phyloP scores from a whole-genome alignment of 2,329 filamentous ascomycete species.

The Verticillium zaregamsianum region DNA sequence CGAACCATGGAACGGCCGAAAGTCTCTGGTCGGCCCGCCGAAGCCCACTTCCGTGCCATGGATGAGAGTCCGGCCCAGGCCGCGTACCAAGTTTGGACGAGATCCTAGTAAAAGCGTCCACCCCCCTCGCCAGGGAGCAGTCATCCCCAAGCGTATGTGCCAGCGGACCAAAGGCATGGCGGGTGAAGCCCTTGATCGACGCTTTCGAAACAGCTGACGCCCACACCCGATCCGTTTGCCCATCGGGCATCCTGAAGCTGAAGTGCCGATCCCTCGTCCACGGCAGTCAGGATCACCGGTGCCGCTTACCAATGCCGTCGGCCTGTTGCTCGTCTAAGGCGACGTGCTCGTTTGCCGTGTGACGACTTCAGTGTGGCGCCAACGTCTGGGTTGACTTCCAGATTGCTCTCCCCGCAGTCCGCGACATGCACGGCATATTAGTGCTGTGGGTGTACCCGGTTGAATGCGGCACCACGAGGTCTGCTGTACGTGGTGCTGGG shows the following conservation, averaged over 20 bases:
- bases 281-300: not conserved
- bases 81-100: not conserved
- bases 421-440: not conserved
- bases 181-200: not conserved
- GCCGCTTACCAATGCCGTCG: not conserved
- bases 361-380: not conserved
- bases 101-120: too few relatives aligned
- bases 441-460: not conserved
- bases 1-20: not conserved
- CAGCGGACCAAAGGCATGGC: too few relatives aligned
- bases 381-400: not conserved
- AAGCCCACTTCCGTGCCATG: not conserved
- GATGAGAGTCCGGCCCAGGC: not conserved
- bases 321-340: not conserved
- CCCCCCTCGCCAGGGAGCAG: not conserved
- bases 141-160: not conserved
- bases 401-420: not conserved
- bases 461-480: not conserved
- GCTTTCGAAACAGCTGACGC: not conserved
- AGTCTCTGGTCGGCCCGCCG: not conserved
- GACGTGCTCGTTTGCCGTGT: not conserved
- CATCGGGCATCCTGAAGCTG: not conserved
- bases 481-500: not conserved
- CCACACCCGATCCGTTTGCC: not conserved
- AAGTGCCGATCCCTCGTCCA: not conserved